These are phyloP conservation scores for Sphaerostilbella broomeana DNA, from an alignment of 2,329 filamentous ascomycete genomes.

Conservation along the genomic window DNA sequence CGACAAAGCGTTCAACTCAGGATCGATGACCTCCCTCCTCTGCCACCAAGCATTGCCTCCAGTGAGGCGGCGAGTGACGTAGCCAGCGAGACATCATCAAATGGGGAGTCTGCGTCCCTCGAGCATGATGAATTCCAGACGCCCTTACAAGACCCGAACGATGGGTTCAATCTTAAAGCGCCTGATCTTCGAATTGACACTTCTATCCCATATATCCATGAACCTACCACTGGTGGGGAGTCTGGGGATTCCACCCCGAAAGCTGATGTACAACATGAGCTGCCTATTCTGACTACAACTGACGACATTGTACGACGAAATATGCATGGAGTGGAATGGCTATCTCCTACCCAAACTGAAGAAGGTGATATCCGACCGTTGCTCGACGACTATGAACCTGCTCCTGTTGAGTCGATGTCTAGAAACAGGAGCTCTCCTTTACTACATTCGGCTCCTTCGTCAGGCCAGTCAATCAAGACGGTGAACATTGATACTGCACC, in stretches of 20 bases:
- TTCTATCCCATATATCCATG: slow-evolving; percentile 22
- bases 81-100: slow-evolving; percentile 14
- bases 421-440: slow-evolving; percentile 39
- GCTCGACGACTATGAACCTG: slow-evolving; percentile 17
- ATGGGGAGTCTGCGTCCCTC: slow-evolving; percentile 26
- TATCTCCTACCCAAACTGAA: too few relatives aligned
- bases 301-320: slow-evolving; percentile 10
- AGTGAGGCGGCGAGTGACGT: slow-evolving; percentile 14
- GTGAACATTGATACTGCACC: slow-evolving; percentile 17
- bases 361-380: too few relatives aligned
- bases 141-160: background rate
- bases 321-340: too few relatives aligned
- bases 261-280: slow-evolving; percentile 37
- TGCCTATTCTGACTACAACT: slow-evolving; percentile 19
- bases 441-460: slow-evolving; percentile 33
- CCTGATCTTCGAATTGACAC: slow-evolving; percentile 37
- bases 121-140: slow-evolving; percentile 23
- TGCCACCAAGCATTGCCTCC: slow-evolving; percentile 39
- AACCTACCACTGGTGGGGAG: slow-evolving; percentile 43
- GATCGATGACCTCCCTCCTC: slow-evolving; percentile 39
- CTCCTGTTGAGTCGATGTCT: slow-evolving; percentile 34
- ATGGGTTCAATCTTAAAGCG: slow-evolving; percentile 6
- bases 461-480: slow-evolving; percentile 23
- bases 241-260: slow-evolving; percentile 65
- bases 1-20: slow-evolving; percentile 34